Conservation (phyloP, 148 eudicot species). For the Linanthus parryae region DNA sequence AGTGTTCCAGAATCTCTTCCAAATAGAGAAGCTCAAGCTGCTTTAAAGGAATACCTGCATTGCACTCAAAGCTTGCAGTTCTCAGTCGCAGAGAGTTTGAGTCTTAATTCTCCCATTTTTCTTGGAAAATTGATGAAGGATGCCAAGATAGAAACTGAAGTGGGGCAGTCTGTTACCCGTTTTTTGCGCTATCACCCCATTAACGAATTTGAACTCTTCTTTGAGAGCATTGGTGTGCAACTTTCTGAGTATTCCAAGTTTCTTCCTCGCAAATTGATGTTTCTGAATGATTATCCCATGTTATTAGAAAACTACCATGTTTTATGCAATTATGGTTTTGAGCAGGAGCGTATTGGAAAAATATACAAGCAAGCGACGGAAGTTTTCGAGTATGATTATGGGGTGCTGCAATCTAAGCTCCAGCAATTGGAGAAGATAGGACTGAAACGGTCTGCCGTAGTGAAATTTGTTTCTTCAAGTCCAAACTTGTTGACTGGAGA, state of each 20-base stretch:
- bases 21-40: slow-evolving; percentile 50
- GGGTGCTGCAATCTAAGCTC: slow-evolving; percentile 39
- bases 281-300: slow-evolving; percentile 40
- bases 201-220: slow-evolving; percentile 70
- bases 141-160: slow-evolving; percentile 20
- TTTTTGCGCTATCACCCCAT: slow-evolving; percentile 58
- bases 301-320: slow-evolving; percentile 46
- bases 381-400: slow-evolving; percentile 40
- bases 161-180: slow-evolving; percentile 22
- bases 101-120: slow-evolving; percentile 45
- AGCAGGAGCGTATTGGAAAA: slow-evolving; percentile 36
- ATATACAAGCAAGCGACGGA: slow-evolving; percentile 46
- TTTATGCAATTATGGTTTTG: slow-evolving; percentile 60
- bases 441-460: slow-evolving; percentile 26
- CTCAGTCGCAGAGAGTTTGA: slow-evolving; percentile 47
- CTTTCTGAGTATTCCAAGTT: slow-evolving; percentile 25
- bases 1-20: too few species aligned
- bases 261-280: slow-evolving; percentile 42
- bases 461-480: slow-evolving; percentile 33
- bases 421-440: slow-evolving; percentile 38
- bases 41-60: slow-evolving; percentile 54
- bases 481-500: slow-evolving; percentile 40
- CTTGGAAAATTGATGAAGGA: slow-evolving; percentile 27
- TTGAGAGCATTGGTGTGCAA: slow-evolving; percentile 69
- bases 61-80: slow-evolving; percentile 47